Percentiles rank a stretch among this genome's conserved stretches.
Evolutionary conservation across 2,329 filamentous ascomycete genomes (phyloP).

Genomic region (Aspergillus jensenii): DNA sequence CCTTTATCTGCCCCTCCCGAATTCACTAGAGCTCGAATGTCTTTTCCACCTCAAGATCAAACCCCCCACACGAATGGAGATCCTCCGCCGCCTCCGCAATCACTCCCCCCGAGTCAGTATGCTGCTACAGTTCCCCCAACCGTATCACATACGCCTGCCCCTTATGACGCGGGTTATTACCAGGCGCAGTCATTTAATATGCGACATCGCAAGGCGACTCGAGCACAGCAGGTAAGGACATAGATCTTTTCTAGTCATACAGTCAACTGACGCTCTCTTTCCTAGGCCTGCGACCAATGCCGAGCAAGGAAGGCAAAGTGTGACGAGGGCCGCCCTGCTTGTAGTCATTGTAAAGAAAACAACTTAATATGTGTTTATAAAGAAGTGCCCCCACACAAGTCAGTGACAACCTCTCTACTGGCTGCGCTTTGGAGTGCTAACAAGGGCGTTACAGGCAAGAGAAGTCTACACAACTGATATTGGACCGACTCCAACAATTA

Average conservation of each 20-base stretch:
- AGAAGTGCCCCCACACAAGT: slow-evolving; percentile 90
- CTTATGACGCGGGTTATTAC: slow-evolving; percentile 31
- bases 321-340: slow-evolving; percentile 80
- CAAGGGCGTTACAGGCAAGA: slow-evolving; percentile 35
- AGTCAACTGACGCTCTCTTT: background rate
- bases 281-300: slow-evolving; percentile 87
- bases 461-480: slow-evolving; percentile 38
- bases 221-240: slow-evolving; percentile 39
- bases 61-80: slow-evolving; percentile 29
- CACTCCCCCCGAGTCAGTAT: slow-evolving; percentile 33
- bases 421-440: background rate
- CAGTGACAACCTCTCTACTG: slow-evolving; percentile 36
- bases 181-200: slow-evolving; percentile 30
- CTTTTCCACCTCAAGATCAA: slow-evolving; percentile 30
- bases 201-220: slow-evolving; percentile 40
- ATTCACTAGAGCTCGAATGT: slow-evolving; percentile 31
- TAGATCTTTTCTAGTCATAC: background rate
- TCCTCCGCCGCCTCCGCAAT: slow-evolving; percentile 27
- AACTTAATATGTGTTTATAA: slow-evolving; percentile 81
- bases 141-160: slow-evolving; percentile 27
- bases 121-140: slow-evolving; percentile 24
- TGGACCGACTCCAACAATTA: slow-evolving; percentile 35
- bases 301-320: slow-evolving; percentile 87
- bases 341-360: slow-evolving; percentile 84
- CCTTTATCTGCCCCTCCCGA: slow-evolving; percentile 35